phyloP scores from a whole-genome alignment of 2,329 filamentous ascomycete species.

The Pseudomassariella vexata region DNA sequence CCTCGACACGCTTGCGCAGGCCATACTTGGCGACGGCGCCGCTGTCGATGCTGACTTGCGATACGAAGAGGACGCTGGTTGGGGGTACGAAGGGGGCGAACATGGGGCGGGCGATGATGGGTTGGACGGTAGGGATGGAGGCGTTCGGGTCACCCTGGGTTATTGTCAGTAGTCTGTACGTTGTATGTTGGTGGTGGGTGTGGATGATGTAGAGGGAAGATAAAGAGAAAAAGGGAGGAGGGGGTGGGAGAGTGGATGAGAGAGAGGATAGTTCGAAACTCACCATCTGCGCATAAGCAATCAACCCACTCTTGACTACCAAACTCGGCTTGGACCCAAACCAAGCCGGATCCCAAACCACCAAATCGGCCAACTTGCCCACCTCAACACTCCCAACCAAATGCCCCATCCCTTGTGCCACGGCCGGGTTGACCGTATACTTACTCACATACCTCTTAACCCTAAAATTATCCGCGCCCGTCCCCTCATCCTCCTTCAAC shows the following conservation, averaged over 20 bases:
- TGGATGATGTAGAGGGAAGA: neutral
- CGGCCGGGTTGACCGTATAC: constrained; percentile 91
- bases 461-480: constrained; percentile 80
- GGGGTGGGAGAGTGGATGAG: neutral
- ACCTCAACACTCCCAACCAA: constrained; percentile 81
- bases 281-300: constrained; percentile 80
- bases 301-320: constrained; percentile 84
- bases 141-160: constrained; percentile 71
- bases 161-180: constrained; percentile 2
- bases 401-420: constrained; percentile 86
- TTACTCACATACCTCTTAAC: constrained; percentile 93
- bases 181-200: neutral
- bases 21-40: constrained; percentile 67
- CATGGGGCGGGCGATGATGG: constrained; percentile 78
- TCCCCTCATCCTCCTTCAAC: constrained; percentile 71
- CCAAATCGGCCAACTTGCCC: constrained; percentile 84
- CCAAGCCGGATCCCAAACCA: constrained; percentile 77
- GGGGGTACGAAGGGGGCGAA: constrained; percentile 69
- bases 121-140: constrained; percentile 83
- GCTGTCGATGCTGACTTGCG: constrained; percentile 59
- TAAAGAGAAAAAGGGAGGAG: neutral
- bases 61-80: constrained; percentile 79
- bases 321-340: constrained; percentile 82
- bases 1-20: constrained; percentile 72
- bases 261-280: constrained; percentile 18